Conservation (phyloP, 2,329 filamentous ascomycete species). For the Bipolaris oryzae region DNA sequence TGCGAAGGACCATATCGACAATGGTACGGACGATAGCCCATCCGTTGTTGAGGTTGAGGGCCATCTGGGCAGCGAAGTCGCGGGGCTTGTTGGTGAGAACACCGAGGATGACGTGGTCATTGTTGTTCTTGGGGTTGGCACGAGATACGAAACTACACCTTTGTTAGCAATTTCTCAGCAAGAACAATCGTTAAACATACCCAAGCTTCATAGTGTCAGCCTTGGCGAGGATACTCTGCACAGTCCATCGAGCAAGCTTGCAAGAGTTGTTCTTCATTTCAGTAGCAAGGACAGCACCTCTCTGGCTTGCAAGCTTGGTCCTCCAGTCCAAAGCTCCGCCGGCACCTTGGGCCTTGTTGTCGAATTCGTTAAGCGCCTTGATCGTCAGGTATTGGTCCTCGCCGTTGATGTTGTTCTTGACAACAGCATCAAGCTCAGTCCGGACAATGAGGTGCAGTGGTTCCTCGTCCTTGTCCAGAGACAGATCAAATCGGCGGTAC, state of each 20-base stretch:
- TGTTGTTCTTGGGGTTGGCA: constrained; percentile 86
- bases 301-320: constrained; percentile 89
- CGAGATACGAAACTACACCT: constrained; percentile 86
- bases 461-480: constrained; percentile 87
- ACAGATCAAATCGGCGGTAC: constrained; percentile 96
- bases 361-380: constrained; percentile 98
- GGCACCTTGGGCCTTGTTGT: constrained; percentile 94
- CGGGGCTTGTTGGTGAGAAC: constrained; percentile 97
- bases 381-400: constrained; percentile 91
- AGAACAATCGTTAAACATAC: constrained; percentile 57
- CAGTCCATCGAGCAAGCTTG: constrained; percentile 98
- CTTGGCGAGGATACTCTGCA: constrained; percentile 93
- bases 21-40: constrained; percentile 99
- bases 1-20: constrained; percentile 86
- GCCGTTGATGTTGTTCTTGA: constrained; percentile 91
- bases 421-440: constrained; percentile 91
- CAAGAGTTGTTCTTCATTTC: constrained; percentile 99
- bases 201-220: constrained; percentile 99
- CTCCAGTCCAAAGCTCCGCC: constrained; percentile 97
- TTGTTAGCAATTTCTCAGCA: constrained; percentile 11
- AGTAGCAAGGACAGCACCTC: constrained; percentile 95
- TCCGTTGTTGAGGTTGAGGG: constrained; percentile 92
- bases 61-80: constrained; percentile 98
- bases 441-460: constrained; percentile 91
- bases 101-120: constrained; percentile 93